A percentile compares a stretch with the other conserved stretches of the same genome.
phyloP scores from a whole-genome alignment of 2,329 filamentous ascomycete species.

The Nannizziopsis barbatae region DNA sequence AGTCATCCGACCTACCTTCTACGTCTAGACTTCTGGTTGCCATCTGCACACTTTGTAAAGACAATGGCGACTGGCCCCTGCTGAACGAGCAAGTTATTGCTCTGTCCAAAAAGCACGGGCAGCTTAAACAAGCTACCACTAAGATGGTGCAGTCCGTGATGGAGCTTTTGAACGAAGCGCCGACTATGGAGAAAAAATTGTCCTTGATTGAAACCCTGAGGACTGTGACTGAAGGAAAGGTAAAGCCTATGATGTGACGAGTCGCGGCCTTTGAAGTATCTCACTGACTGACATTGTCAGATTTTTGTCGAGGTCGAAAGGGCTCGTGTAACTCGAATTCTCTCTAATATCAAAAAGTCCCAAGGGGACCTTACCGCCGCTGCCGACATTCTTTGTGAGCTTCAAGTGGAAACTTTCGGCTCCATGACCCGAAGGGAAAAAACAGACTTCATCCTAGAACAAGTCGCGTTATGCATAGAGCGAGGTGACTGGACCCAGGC shows the following conservation, averaged over 20 bases:
- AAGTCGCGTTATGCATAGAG: conserved; percentile 90
- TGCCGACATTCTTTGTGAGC: conserved; percentile 85
- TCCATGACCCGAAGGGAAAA: conserved; percentile 97
- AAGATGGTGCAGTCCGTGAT: conserved; percentile 98
- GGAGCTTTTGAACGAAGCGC: conserved; percentile 76
- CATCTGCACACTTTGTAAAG: conserved; percentile 90
- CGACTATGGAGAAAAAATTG: conserved; percentile 76
- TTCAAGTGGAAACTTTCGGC: conserved; percentile 97
- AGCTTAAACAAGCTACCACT: conserved; percentile 97
- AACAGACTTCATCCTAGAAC: conserved; percentile 95
- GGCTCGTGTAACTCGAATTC: conserved; percentile 83
- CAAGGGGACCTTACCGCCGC: conserved; percentile 87
- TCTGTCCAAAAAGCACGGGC: conserved; percentile 98
- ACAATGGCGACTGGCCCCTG: conserved; percentile 82
- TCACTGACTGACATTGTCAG: conserved; percentile 30
- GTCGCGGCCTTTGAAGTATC: conserved; percentile 6
- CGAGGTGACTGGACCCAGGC: conserved; percentile 94
- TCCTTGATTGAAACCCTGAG: conserved; percentile 88
- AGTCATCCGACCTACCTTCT: conserved; percentile 92
- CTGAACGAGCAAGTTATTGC: conserved; percentile 94
- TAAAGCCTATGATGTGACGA: conserved; percentile 23
- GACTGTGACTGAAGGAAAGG: conserved; percentile 95
- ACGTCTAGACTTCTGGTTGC: conserved; percentile 78
- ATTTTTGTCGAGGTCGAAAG: conserved; percentile 99
- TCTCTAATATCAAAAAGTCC: conserved; percentile 94